phyloP scores from a whole-genome alignment of 306 rosid species.

The Clitoria ternatea region DNA sequence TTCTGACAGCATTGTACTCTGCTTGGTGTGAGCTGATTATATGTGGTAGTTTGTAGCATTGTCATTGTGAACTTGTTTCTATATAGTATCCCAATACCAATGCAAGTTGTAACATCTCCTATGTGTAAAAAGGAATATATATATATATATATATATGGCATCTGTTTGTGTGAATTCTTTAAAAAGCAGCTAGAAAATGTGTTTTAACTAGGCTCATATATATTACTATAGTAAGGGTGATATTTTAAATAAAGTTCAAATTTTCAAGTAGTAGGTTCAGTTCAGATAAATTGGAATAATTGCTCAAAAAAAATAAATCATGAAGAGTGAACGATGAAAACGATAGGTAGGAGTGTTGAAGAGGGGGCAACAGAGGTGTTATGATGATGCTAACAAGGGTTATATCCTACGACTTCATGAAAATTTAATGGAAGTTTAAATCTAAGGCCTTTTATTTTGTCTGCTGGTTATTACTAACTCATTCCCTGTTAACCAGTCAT shows the following conservation, averaged over 20 bases:
- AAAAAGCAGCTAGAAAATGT: neutral
- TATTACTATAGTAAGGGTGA: neutral
- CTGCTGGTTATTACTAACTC: no score
- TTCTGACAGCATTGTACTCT: no score
- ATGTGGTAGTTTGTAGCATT: no score
- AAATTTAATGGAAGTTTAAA: neutral
- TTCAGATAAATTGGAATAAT: constrained; percentile 29
- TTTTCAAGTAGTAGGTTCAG: constrained; percentile 6
- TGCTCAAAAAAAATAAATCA: constrained; percentile 28
- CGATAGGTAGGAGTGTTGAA: neutral
- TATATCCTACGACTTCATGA: neutral
- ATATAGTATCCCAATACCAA: neutral
- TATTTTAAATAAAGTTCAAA: neutral
- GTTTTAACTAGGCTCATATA: neutral
- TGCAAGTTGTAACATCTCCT: neutral
- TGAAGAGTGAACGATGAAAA: neutral
- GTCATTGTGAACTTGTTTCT: no score
- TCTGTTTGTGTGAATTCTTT: neutral
- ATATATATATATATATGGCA: no score
- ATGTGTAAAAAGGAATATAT: no score
- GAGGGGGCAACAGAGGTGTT: neutral
- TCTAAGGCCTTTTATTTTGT: no score
- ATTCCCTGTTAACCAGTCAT: no score
- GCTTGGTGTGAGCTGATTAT: no score
- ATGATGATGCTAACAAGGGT: neutral